phyloP scores from a whole-genome alignment of 768 basidiomycete genomes.

The Kwoniella newhampshirensis region DNA sequence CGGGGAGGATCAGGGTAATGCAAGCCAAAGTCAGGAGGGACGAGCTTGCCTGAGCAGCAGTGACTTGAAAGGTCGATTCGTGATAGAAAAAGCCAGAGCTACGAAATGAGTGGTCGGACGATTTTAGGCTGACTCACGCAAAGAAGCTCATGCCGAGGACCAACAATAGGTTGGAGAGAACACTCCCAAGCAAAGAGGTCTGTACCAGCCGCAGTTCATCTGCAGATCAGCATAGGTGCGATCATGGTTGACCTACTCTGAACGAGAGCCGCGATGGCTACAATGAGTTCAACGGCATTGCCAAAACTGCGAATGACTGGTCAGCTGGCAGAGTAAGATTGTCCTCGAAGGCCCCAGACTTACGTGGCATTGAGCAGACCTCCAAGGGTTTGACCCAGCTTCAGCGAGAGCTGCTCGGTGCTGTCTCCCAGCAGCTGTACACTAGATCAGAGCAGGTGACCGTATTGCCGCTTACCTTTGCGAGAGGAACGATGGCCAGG shows the following conservation, averaged over 20 bases:
- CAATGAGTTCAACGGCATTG: conserved; percentile 74
- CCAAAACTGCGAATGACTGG: conserved; percentile 34
- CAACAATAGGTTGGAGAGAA: conserved; percentile 83
- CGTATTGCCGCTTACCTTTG: conserved; percentile 62
- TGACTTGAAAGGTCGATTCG: conserved; percentile 74
- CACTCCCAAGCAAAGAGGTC: conserved; percentile 88
- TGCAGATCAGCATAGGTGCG: conserved; percentile 38
- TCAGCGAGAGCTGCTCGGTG: conserved; percentile 56
- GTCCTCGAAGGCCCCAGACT: conserved; percentile 1
- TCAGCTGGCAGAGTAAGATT: neutral
- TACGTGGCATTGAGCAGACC: conserved; percentile 74
- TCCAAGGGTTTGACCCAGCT: conserved; percentile 79
- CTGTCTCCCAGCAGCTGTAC: conserved; percentile 48
- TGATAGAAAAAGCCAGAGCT: conserved; percentile 64
- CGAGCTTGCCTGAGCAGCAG: conserved; percentile 72
- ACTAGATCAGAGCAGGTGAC: conserved; percentile 3
- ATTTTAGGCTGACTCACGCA: conserved; percentile 54
- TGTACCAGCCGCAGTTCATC: conserved; percentile 85
- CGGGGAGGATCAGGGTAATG: conserved; percentile 87
- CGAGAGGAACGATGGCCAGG: conserved; percentile 84
- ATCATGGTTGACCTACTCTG: conserved; percentile 60
- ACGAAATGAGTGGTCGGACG: conserved; percentile 5
- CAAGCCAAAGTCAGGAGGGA: conserved; percentile 82
- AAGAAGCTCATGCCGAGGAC: conserved; percentile 90
- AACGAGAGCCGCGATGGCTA: conserved; percentile 77